Conservation (phyloP, 1,284 basidiomycete genomes). For the Taiwanofungus camphoratus region DNA sequence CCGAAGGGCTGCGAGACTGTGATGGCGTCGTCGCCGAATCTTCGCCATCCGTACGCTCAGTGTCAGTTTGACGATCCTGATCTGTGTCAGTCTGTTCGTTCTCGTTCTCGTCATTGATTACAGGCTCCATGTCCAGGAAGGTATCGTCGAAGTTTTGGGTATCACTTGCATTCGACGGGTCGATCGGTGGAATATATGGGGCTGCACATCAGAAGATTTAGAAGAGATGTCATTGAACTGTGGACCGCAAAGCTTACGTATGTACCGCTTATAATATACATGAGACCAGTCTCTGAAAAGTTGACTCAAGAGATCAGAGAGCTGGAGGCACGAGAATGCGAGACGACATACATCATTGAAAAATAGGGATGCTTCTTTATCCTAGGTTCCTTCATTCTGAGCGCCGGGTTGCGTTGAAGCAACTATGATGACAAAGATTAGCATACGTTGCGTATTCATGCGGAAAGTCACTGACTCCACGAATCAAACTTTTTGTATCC, state of each 20-base stretch:
- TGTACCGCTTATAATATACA: slow-evolving; percentile 92
- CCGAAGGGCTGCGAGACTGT: slow-evolving; percentile 67
- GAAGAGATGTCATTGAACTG: slow-evolving; percentile 2
- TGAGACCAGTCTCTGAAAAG: slow-evolving; percentile 79
- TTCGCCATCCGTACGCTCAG: slow-evolving; percentile 68
- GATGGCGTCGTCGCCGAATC: slow-evolving; percentile 64
- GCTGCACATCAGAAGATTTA: slow-evolving; percentile 40
- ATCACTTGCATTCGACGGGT: slow-evolving; percentile 90
- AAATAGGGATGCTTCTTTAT: slow-evolving; percentile 96
- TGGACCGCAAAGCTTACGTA: slow-evolving; percentile 45
- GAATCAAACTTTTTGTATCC: slow-evolving; percentile 92
- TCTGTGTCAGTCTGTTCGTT: slow-evolving; percentile 35
- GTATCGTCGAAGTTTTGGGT: slow-evolving; percentile 97
- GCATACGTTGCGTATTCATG: slow-evolving; percentile 5
- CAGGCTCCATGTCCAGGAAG: slow-evolving; percentile 92
- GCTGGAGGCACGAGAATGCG: slow-evolving; percentile 2
- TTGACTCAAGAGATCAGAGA: slow-evolving; percentile 13
- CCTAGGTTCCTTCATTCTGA: slow-evolving; percentile 87
- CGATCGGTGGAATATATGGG: slow-evolving; percentile 94
- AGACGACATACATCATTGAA: slow-evolving; percentile 77
- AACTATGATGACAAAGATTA: slow-evolving; percentile 43
- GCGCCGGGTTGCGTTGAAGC: slow-evolving; percentile 85
- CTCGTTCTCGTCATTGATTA: slow-evolving; percentile 68
- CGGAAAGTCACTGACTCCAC: slow-evolving; percentile 61
- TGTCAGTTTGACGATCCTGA: slow-evolving; percentile 47